These are phyloP conservation scores for Extremus antarcticus DNA, from an alignment of 495 filamentous ascomycete genomes.

Conservation along the genomic window DNA sequence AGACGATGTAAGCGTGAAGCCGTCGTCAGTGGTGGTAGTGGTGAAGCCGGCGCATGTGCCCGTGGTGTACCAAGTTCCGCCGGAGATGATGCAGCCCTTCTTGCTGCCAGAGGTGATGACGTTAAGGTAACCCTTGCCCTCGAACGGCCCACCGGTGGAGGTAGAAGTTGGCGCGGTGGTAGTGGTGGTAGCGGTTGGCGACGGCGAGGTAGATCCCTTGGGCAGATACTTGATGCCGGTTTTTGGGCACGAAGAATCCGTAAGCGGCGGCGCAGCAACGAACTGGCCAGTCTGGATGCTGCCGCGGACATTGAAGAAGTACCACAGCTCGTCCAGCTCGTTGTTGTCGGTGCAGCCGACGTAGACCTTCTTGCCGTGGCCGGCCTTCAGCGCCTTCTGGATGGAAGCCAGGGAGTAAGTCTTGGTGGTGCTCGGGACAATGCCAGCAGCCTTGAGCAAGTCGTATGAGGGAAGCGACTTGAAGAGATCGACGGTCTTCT, in stretches of 20 bases:
- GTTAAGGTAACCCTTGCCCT: slow-evolving; percentile 49
- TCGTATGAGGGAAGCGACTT: slow-evolving; percentile 49
- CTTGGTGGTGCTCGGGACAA: slow-evolving; percentile 46
- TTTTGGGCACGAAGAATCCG: slow-evolving; percentile 50
- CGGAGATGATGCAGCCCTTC: slow-evolving; percentile 60
- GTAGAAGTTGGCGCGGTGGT: slow-evolving; percentile 27
- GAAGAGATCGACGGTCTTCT: slow-evolving; percentile 49
- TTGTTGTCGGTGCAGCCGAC: slow-evolving; percentile 51
- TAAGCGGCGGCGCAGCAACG: slow-evolving; percentile 46
- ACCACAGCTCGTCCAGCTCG: slow-evolving; percentile 70
- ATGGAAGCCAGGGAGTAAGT: slow-evolving; percentile 59
- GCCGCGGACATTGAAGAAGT: slow-evolving; percentile 71
- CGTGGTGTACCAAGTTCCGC: slow-evolving; percentile 55
- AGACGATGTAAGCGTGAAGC: slow-evolving; percentile 25
- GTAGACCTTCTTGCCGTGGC: slow-evolving; percentile 55
- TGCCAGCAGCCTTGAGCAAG: slow-evolving; percentile 45
- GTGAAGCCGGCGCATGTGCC: slow-evolving; percentile 64
- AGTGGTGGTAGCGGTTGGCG: slow-evolving; percentile 19
- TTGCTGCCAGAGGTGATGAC: slow-evolving; percentile 39
- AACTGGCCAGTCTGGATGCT: slow-evolving; percentile 67
- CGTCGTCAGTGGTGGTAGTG: slow-evolving; percentile 20
- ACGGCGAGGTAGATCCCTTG: slow-evolving; percentile 34
- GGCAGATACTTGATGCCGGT: slow-evolving; percentile 56
- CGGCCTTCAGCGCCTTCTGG: slow-evolving; percentile 46
- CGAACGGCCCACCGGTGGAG: slow-evolving; percentile 27